Evolutionary conservation across 495 filamentous ascomycete genomes (phyloP).

Genomic region (Aspergillus asperescens): DNA sequence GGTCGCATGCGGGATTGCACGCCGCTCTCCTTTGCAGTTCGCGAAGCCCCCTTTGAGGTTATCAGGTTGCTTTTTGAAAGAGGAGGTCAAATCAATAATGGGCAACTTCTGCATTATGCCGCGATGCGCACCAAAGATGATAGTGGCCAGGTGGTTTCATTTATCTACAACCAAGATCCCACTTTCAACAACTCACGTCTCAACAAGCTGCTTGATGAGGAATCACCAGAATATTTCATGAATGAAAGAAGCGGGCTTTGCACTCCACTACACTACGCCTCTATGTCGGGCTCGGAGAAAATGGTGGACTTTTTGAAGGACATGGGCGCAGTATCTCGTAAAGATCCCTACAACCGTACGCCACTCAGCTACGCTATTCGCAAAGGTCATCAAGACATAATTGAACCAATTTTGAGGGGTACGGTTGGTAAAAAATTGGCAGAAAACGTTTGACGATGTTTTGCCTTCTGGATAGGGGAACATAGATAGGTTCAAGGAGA

Average conservation of each 20-base stretch:
- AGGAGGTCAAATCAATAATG: not conserved
- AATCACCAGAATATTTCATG: not conserved
- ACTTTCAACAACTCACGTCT: not conserved
- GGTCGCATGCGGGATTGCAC: not conserved
- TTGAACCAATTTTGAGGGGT: not conserved
- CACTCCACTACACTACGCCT: not conserved
- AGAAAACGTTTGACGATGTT: too few species aligned
- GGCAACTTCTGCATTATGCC: constrained; percentile 8
- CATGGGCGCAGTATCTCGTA: not conserved
- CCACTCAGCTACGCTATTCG: not conserved
- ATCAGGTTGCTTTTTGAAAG: constrained; percentile 2
- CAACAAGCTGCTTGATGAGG: not conserved
- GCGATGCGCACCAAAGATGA: constrained; percentile 2
- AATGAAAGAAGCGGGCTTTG: not conserved
- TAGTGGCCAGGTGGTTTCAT: not conserved
- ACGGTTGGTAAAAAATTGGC: too few species aligned
- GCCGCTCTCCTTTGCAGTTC: constrained; percentile 1
- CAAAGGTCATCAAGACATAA: not conserved
- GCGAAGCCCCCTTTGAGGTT: not conserved
- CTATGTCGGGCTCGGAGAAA: not conserved
- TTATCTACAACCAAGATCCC: not conserved
- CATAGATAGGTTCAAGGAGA: too few species aligned
- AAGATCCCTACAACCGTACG: not conserved
- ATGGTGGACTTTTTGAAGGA: not conserved
- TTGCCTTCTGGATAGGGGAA: too few species aligned